Percentiles rank a stretch among this genome's conserved stretches.
These are phyloP conservation scores for Candida suzukii DNA, from an alignment of 805 yeast species.

Conservation along the genomic window DNA sequence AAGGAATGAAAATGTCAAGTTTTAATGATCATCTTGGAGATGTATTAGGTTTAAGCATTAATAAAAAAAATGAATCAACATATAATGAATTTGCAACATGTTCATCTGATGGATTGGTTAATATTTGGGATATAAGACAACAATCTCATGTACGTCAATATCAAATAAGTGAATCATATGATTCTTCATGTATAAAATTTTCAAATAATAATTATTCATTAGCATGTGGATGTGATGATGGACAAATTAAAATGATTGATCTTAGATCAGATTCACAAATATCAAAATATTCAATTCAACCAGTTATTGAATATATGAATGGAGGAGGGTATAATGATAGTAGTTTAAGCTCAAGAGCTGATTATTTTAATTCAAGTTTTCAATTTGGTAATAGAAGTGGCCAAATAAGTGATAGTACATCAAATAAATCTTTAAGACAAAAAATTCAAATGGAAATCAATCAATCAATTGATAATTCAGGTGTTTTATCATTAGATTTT, in stretches of 20 bases:
- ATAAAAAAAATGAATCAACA: too few relatives aligned
- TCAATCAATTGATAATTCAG: slow-evolving; percentile 47
- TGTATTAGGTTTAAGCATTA: slow-evolving; percentile 51
- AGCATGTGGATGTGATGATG: slow-evolving; percentile 76
- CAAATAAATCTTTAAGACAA: neutral
- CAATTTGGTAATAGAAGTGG: neutral
- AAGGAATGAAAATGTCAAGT: slow-evolving; percentile 44
- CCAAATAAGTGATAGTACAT: neutral
- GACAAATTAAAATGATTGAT: slow-evolving; percentile 62
- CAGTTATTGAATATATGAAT: slow-evolving; percentile 2
- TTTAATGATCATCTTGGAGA: slow-evolving; percentile 69
- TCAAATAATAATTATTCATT: slow-evolving; percentile 69
- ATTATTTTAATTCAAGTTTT: neutral
- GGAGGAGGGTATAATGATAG: neutral
- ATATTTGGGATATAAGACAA: slow-evolving; percentile 60
- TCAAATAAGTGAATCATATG: slow-evolving; percentile 46
- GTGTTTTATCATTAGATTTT: slow-evolving; percentile 66
- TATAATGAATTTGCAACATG: slow-evolving; percentile 45
- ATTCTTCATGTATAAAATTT: slow-evolving; percentile 54
- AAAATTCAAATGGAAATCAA: slow-evolving; percentile 10
- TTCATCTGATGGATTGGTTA: slow-evolving; percentile 61
- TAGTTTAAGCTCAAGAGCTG: slow-evolving; percentile 5
- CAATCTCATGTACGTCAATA: slow-evolving; percentile 30
- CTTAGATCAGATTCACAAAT: slow-evolving; percentile 70
- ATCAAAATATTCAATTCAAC: slow-evolving; percentile 34